Evolutionary conservation across 495 filamentous ascomycete genomes (phyloP), one percentile per base, ranked within the genome.

Genomic region (Penicillium antarcticum): DNA sequence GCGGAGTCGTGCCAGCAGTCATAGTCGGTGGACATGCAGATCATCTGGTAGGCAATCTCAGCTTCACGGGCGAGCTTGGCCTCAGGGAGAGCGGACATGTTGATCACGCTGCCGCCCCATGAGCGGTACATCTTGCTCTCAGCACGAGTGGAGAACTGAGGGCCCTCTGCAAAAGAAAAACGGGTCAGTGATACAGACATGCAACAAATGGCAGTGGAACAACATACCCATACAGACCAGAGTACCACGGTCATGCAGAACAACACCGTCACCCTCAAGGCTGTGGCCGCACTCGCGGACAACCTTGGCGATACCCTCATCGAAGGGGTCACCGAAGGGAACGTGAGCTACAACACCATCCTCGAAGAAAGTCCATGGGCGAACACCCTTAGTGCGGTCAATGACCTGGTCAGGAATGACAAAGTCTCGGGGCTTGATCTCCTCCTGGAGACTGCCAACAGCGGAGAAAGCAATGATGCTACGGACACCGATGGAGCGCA

Each of bases 1-100:
- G 86, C 87, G 39, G 81, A 84, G 5, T 71, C 69, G 65, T 88
- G 87, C 94, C 94, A 97, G 81, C 92, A 96, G 70, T 99, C 95
- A 62, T 99, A 99, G 72, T 99, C 94, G 18, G 94, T 99, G 23
- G 87, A 86, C 95, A 99, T 99, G 78, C 92, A 97, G 58, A 99
- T 92, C 82, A 97, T 92, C 74, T 92, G 89, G 64, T 96, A 97
- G 13, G 87, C 87, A 56, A 99, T 86, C 75, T 99, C 95, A 4
- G 95, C 95, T 76, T 99, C 94, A 29, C 88, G 80, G 23, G 94
- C 94, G 11, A 99, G 83, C 76, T 97, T 97, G 29, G 92, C 87
- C 75, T 99, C 94, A 19, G 94, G 94, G n/a, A 97, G 79, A 18
- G 87, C 84, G 45, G 87, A 92, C 94, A 99, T 99, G 78, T 97